These are phyloP conservation scores for Brettanomyces anomalus DNA, from an alignment of 805 yeast genomes.

Conservation along the genomic window DNA sequence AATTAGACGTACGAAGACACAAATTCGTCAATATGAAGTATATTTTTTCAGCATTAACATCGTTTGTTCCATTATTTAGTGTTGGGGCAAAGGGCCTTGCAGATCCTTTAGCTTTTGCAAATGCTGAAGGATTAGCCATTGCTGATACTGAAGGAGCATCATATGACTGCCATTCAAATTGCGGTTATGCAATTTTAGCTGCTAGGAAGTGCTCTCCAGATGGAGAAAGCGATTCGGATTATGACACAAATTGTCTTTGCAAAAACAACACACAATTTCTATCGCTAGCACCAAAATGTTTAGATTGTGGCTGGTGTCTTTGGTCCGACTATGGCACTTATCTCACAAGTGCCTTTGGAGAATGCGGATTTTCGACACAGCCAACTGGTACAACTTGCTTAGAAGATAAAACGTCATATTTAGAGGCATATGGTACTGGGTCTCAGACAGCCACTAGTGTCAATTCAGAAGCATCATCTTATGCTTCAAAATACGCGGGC, in stretches of 20 bases:
- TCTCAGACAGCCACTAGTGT: background rate
- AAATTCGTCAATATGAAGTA: too few relatives aligned
- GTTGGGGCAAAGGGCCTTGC: background rate
- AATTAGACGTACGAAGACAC: background rate
- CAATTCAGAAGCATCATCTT: background rate
- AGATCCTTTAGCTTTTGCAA: conserved; percentile 21
- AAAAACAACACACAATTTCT: conserved; percentile 17
- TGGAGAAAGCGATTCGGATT: conserved; percentile 19
- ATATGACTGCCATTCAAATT: conserved; percentile 24
- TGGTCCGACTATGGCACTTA: conserved; percentile 26
- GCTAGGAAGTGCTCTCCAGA: conserved; percentile 24
- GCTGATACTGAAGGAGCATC: conserved; percentile 21
- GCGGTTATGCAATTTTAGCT: conserved; percentile 26
- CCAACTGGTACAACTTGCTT: conserved; percentile 26
- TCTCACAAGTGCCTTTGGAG: conserved; percentile 21
- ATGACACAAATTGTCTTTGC: conserved; percentile 25
- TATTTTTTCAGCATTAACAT: too few relatives aligned
- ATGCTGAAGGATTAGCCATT: conserved; percentile 15
- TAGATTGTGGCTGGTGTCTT: conserved; percentile 31
- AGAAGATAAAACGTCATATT: background rate
- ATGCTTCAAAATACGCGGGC: conserved; percentile 2
- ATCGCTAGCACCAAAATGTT: conserved; percentile 20
- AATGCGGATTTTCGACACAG: conserved; percentile 20
- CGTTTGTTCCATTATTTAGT: too few relatives aligned
- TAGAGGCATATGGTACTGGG: background rate